Evolutionary conservation across 768 basidiomycete genomes (phyloP), one percentile per base, ranked within the genome.

Genomic region (Russula abietina): DNA sequence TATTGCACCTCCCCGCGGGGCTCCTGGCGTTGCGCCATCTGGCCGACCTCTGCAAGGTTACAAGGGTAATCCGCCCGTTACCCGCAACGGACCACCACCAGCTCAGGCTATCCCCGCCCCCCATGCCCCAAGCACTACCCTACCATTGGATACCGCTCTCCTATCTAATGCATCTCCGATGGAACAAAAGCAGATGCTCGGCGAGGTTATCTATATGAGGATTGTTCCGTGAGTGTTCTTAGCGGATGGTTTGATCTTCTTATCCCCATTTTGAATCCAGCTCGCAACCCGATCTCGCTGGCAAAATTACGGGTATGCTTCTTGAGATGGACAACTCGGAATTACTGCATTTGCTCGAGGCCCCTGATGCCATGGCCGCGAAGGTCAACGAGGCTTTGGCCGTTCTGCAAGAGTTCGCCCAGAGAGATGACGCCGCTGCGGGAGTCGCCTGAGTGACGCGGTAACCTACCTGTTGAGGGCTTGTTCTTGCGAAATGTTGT

Each of bases 131-230:
- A 70, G 81, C 57, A 72, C 80, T 62, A 78, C 80, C 48, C 76
- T 86, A 26, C 75, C 77, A 62, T 81, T 91, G 62, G 85, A 83
- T 53, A 78, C 91, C 24, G 80, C 85, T 70, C 71, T 81, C 11
- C 79, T 89, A 64, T 82, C 82, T 48, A 80, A 71, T 65, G 84
- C 84, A 26, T 75, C 81, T 53, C 83, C 86, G 39, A 78, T 80
- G 74, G 96, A 98, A 76, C 94, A 98, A 84, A 99, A 99, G 81
- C 97, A 99, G 76, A 93, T 98, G 89, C 81, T 99, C 53, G 97
- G 97, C 69, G 97, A 99, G 77, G 85, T 90, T 55, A 85, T 98
- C 69, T 98, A 98, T 78, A 87, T 96, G 83, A 88, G 85, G 73
- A 95, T 98, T 67, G 83, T 80, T 61, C 71, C 76, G 89, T 93